A percentile compares a stretch with the other conserved stretches of the same genome.
phyloP scores from a whole-genome alignment of 257 asterid genomes.

The Fraxinus quadrangulata region DNA sequence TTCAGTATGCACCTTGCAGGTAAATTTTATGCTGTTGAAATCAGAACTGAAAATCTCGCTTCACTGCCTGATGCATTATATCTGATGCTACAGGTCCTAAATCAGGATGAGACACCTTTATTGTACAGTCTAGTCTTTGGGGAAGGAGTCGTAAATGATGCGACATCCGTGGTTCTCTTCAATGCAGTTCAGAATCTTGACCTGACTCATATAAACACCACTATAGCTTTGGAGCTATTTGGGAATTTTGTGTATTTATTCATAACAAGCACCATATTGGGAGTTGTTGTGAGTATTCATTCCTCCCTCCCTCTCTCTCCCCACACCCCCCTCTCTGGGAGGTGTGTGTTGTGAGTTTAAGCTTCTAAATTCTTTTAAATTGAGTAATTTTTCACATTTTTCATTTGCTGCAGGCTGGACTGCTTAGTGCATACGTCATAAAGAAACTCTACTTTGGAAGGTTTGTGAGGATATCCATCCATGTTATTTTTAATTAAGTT shows the following conservation, averaged over 20 bases:
- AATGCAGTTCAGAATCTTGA: constrained; percentile 95
- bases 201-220: constrained; percentile 65
- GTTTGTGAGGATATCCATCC: constrained; percentile 42
- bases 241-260: constrained; percentile 86
- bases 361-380: constrained; percentile 24
- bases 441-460: constrained; percentile 95
- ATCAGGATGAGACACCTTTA: constrained; percentile 96
- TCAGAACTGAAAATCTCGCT: constrained; percentile 15
- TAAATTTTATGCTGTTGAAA: constrained; percentile 28
- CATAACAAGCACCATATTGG: constrained; percentile 70
- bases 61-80: constrained; percentile 19
- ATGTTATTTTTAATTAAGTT: constrained; percentile 7
- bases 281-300: constrained; percentile 67
- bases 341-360: constrained; percentile 2
- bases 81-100: constrained; percentile 68
- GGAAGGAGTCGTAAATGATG: constrained; percentile 98
- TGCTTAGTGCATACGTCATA: constrained; percentile 86
- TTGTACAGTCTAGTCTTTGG: constrained; percentile 96
- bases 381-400: constrained; percentile 21
- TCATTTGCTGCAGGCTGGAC: constrained; percentile 68
- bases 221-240: constrained; percentile 58
- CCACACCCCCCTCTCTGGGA: neutral
- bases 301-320: constrained; percentile 23
- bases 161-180: constrained; percentile 95
- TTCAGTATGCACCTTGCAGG: constrained; percentile 99